Conservation (phyloP, 176 grass and related monocot species). For the Musa itinerans region DNA sequence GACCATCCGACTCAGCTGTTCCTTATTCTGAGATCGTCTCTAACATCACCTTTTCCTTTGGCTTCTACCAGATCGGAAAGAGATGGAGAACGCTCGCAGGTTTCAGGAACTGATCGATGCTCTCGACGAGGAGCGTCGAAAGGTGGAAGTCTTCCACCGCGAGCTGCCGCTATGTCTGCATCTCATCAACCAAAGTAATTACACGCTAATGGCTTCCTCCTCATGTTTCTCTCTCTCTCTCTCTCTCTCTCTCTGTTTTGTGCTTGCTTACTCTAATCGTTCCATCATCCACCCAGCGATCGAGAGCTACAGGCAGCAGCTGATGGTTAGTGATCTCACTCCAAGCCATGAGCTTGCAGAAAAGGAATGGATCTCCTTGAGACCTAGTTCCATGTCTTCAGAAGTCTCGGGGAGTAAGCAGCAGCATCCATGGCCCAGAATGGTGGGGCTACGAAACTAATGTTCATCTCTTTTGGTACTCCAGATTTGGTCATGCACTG, state of each 20-base stretch:
- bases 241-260: too few relatives aligned
- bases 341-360: background rate
- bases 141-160: conserved; percentile 5
- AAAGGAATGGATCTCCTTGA: background rate
- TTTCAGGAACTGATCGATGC: background rate
- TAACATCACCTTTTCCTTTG: too few relatives aligned
- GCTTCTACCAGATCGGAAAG: background rate
- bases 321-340: background rate
- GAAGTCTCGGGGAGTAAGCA: background rate
- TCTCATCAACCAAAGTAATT: background rate
- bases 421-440: too few relatives aligned
- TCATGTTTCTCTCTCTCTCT: background rate
- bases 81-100: background rate
- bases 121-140: conserved; percentile 1
- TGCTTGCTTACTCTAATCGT: background rate
- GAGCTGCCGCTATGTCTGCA: background rate
- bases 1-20: background rate
- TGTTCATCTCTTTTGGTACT: background rate
- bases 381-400: background rate
- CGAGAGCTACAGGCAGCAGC: conserved; percentile 6
- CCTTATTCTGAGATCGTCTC: too few relatives aligned
- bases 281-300: background rate
- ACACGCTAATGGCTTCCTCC: background rate
- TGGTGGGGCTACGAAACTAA: too few relatives aligned
- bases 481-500: background rate